Evolutionary conservation across 352 stramenopile genomes (phyloP).

Genomic region (Blastocystis sp.): DNA sequence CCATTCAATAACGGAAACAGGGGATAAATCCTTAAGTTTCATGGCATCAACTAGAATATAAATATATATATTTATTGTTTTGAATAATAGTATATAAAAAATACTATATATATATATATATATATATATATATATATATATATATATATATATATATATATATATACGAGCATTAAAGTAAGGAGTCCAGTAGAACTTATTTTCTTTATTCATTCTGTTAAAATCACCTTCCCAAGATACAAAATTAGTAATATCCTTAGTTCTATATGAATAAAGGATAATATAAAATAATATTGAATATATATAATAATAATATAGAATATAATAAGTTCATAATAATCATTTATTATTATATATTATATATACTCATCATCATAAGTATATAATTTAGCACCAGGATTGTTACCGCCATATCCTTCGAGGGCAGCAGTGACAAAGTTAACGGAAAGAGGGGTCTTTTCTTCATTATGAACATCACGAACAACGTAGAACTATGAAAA

Average conservation of each 20-base stretch:
- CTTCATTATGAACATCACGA: neutral
- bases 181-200: no score
- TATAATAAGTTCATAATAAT: no score
- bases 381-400: neutral
- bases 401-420: slow-evolving; percentile 1
- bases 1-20: neutral
- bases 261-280: no score
- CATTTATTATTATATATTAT: no score
- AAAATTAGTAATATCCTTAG: slow-evolving; percentile 7
- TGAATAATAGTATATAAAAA: neutral
- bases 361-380: slow-evolving; percentile 1
- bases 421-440: neutral
- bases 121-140: no score
- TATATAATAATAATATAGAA: no score
- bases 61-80: neutral
- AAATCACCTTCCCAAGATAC: neutral
- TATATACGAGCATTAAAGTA: no score
- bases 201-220: no score
- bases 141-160: no score
- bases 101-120: no score
- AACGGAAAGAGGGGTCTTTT: neutral
- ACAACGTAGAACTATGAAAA: no score
- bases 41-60: neutral
- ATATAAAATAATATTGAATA: no score
- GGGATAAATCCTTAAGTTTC: neutral